These are phyloP conservation scores for Inosperma sp. DNA, from an alignment of 768 basidiomycete genomes.

Conservation along the genomic window DNA sequence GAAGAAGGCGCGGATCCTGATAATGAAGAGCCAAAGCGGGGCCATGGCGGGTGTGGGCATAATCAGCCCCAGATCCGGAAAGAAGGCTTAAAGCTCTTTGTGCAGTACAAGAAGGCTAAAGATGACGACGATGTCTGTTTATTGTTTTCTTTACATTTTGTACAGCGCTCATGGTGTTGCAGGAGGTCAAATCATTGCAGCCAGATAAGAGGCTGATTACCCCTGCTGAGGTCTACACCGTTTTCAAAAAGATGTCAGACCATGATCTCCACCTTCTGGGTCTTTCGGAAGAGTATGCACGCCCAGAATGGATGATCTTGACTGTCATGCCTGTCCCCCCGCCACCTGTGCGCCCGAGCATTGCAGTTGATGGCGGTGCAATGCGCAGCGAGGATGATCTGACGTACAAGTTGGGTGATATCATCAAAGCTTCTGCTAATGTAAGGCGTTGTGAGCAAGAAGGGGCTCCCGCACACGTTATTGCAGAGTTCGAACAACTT, in stretches of 20 bases:
- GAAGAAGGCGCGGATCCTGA: slow-evolving; percentile 75
- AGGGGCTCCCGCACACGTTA: slow-evolving; percentile 93
- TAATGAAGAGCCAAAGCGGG: slow-evolving; percentile 73
- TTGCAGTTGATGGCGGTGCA: slow-evolving; percentile 93
- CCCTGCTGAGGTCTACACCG: slow-evolving; percentile 85
- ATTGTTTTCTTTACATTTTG: slow-evolving; percentile 1
- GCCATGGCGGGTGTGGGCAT: slow-evolving; percentile 97
- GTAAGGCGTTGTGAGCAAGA: slow-evolving; percentile 92
- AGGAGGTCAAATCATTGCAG: slow-evolving; percentile 79
- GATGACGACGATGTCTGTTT: slow-evolving; percentile 83
- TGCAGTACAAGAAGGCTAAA: slow-evolving; percentile 91
- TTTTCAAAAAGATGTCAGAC: slow-evolving; percentile 94
- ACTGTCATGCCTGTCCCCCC: slow-evolving; percentile 98
- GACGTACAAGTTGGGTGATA: slow-evolving; percentile 96
- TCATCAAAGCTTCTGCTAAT: slow-evolving; percentile 92
- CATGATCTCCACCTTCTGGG: slow-evolving; percentile 86
- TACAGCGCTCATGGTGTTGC: slow-evolving; percentile 17
- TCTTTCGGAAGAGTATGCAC: slow-evolving; percentile 90
- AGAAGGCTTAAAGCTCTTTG: slow-evolving; percentile 91
- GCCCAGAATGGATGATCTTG: slow-evolving; percentile 99
- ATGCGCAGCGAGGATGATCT: slow-evolving; percentile 98
- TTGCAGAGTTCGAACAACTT: slow-evolving; percentile 93
- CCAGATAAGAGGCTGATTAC: slow-evolving; percentile 81
- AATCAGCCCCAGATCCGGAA: slow-evolving; percentile 85
- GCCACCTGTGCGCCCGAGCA: slow-evolving; percentile 96